phyloP scores from a whole-genome alignment of 2,329 filamentous ascomycete species.

The Botrytis cinerea region DNA sequence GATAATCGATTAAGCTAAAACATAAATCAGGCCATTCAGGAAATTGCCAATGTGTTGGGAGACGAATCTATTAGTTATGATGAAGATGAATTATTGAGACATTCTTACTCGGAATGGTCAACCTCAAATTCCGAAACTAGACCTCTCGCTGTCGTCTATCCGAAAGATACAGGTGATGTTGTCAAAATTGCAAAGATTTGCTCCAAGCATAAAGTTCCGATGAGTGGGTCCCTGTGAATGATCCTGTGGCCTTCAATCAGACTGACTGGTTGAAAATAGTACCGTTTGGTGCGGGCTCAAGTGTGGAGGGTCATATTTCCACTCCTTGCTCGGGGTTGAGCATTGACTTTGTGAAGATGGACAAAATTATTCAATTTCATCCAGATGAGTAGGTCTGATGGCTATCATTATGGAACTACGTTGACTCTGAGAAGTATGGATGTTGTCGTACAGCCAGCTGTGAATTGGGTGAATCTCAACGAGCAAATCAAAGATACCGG shows the following conservation, averaged over 20 bases:
- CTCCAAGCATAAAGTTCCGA: constrained; percentile 74
- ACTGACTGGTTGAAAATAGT: not conserved
- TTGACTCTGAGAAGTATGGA: constrained; percentile 60
- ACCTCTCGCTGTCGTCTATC: constrained; percentile 64
- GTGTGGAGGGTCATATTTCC: constrained; percentile 77
- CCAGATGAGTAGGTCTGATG: constrained; percentile 60
- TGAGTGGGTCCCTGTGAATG: constrained; percentile 54
- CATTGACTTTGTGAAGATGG: constrained; percentile 86
- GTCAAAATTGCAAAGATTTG: constrained; percentile 66
- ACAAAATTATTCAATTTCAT: constrained; percentile 75
- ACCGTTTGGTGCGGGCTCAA: constrained; percentile 20
- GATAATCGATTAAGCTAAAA: not conserved
- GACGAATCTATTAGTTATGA: constrained; percentile 19
- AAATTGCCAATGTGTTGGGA: constrained; percentile 14
- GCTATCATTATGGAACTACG: too few relatives aligned
- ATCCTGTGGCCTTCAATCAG: not conserved
- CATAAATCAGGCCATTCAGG: constrained; percentile 14
- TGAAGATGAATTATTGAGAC: constrained; percentile 58
- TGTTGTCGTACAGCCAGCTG: constrained; percentile 82
- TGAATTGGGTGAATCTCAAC: constrained; percentile 87
- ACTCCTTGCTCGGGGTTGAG: constrained; percentile 83
- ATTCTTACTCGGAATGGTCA: constrained; percentile 67
- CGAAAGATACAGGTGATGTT: constrained; percentile 61
- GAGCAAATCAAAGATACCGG: constrained; percentile 65
- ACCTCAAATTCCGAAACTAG: constrained; percentile 57